Evolutionary conservation across 495 filamentous ascomycete genomes (phyloP).

Genomic region (Hypoxylon fragiforme): DNA sequence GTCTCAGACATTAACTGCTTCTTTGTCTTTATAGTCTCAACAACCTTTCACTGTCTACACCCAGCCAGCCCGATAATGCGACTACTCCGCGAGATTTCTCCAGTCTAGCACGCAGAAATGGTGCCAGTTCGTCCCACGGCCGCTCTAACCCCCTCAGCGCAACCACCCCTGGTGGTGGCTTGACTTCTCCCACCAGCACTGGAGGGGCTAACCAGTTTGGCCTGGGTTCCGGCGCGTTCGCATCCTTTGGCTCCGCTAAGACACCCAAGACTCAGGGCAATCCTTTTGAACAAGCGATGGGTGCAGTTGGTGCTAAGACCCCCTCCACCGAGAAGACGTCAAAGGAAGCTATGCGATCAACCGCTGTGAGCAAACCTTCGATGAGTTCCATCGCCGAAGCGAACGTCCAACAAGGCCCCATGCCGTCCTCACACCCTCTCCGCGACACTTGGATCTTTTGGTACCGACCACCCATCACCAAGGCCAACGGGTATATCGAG

Average conservation of each 20-base stretch:
- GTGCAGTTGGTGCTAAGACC: slow-evolving; percentile 67
- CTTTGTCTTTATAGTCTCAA: slow-evolving; percentile 60
- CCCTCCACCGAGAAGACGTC: slow-evolving; percentile 61
- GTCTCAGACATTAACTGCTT: slow-evolving; percentile 10
- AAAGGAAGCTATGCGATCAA: slow-evolving; percentile 53
- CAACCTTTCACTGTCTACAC: slow-evolving; percentile 88
- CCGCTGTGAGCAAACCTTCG: slow-evolving; percentile 44
- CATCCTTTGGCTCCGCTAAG: slow-evolving; percentile 87
- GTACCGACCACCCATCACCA: slow-evolving; percentile 92
- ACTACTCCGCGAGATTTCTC: slow-evolving; percentile 63
- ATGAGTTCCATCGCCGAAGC: slow-evolving; percentile 48
- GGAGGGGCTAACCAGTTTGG: slow-evolving; percentile 92
- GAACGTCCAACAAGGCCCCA: slow-evolving; percentile 34
- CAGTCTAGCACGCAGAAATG: slow-evolving; percentile 43
- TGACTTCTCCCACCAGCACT: slow-evolving; percentile 81
- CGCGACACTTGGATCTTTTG: slow-evolving; percentile 94
- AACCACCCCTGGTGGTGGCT: slow-evolving; percentile 68
- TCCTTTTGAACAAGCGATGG: slow-evolving; percentile 71
- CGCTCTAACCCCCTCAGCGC: slow-evolving; percentile 86
- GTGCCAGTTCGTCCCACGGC: slow-evolving; percentile 74
- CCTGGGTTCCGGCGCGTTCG: slow-evolving; percentile 92
- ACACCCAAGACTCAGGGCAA: slow-evolving; percentile 87
- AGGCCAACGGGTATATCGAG: slow-evolving; percentile 84
- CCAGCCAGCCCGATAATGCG: slow-evolving; percentile 62
- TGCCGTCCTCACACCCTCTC: slow-evolving; percentile 57